phyloP scores from a whole-genome alignment of 2,329 filamentous ascomycete species.

The Geoglossum cookeanum region DNA sequence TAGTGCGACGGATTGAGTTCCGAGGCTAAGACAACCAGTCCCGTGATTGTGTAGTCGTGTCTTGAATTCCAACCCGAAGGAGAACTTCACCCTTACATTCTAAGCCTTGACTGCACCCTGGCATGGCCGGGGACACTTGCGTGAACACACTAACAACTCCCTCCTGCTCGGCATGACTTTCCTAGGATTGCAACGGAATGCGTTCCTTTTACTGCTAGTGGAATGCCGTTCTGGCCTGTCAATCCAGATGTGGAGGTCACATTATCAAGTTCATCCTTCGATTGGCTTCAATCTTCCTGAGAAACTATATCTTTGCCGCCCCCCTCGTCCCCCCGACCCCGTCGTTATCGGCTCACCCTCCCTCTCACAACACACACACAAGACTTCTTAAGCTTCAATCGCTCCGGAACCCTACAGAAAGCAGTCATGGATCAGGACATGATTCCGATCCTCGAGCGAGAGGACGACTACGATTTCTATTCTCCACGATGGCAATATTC shows the following conservation, averaged over 20 bases:
- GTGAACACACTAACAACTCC: too few species aligned
- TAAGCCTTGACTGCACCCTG: not conserved
- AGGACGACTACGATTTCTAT: not conserved
- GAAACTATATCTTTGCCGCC: not conserved
- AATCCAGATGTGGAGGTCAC: not conserved
- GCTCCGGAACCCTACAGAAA: not conserved
- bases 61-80: too few species aligned
- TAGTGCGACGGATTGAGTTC: too few species aligned
- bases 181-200: not conserved
- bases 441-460: not conserved
- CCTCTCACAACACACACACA: not conserved
- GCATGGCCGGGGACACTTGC: not conserved
- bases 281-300: not conserved
- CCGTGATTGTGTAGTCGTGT: too few species aligned
- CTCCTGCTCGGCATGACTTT: not conserved
- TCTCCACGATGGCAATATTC: not conserved
- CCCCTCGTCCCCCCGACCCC: not conserved
- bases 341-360: not conserved
- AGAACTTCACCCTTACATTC: not conserved
- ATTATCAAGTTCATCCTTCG: not conserved
- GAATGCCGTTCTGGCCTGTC: not conserved
- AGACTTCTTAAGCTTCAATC: not conserved
- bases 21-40: too few species aligned
- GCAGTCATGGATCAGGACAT: not conserved
- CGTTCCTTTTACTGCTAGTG: not conserved